These are phyloP conservation scores for Coffea canephora DNA, from an alignment of 257 asterid species.

Conservation along the genomic window DNA sequence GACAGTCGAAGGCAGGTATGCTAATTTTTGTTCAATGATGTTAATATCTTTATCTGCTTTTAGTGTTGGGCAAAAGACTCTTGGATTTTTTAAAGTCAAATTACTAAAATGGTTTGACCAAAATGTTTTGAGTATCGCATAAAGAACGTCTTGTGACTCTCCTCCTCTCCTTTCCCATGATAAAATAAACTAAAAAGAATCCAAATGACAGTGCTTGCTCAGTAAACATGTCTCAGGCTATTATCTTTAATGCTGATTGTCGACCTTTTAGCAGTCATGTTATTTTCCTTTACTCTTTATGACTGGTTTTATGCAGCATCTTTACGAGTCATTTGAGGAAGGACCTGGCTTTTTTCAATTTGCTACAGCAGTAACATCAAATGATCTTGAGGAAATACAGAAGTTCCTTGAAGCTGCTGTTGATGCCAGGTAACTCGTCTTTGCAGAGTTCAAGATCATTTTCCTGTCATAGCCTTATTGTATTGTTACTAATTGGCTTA, in stretches of 20 bases:
- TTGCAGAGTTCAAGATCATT: slow-evolving; percentile 7
- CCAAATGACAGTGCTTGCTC: not conserved
- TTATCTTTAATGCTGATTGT: slow-evolving; percentile 4
- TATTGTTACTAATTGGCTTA: not conserved
- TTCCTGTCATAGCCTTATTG: not conserved
- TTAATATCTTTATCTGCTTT: slow-evolving; percentile 17
- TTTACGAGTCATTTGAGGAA: slow-evolving; percentile 82
- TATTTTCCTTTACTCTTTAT: slow-evolving; percentile 18
- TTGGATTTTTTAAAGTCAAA: not conserved
- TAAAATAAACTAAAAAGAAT: not conserved
- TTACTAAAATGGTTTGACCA: not conserved
- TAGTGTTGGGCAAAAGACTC: not conserved
- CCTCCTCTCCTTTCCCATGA: not conserved
- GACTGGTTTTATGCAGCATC: slow-evolving; percentile 55
- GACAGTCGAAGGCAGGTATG: slow-evolving; percentile 83
- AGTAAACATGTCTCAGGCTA: not conserved
- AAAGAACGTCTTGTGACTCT: not conserved
- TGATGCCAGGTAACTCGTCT: slow-evolving; percentile 54
- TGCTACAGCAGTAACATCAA: slow-evolving; percentile 80
- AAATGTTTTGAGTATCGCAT: not conserved
- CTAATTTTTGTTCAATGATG: not conserved
- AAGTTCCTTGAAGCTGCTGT: slow-evolving; percentile 88
- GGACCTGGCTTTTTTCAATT: slow-evolving; percentile 73
- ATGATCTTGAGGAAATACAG: slow-evolving; percentile 92
- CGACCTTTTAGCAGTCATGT: slow-evolving; percentile 5